Conservation (phyloP, 306 rosid genomes). For the Malus domestica region DNA sequence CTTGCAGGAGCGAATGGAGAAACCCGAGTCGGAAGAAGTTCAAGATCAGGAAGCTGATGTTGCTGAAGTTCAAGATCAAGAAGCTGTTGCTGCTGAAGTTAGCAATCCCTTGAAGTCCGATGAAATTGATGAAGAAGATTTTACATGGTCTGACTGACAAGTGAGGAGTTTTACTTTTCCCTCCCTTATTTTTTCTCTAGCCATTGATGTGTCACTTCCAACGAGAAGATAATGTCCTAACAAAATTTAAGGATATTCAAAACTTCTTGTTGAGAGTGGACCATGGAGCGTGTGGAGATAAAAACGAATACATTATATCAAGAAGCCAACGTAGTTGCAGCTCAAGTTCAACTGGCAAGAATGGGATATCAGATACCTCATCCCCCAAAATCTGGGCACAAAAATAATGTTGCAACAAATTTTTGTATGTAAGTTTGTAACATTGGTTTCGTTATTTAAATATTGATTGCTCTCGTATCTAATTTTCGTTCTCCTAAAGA, state of each 20-base stretch:
- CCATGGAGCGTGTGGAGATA: not conserved
- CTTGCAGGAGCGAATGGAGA: constrained; percentile 43
- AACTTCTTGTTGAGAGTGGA: not conserved
- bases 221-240: not conserved
- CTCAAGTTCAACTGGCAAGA: not conserved
- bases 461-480: not conserved
- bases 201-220: not conserved
- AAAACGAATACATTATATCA: not conserved
- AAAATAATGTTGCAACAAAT: not conserved
- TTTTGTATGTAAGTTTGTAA: not conserved
- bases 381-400: not conserved
- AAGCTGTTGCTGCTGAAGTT: constrained; percentile 26
- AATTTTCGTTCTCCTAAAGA: not conserved
- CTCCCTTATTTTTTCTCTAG: not conserved
- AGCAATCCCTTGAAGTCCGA: constrained; percentile 45
- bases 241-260: not conserved
- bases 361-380: not conserved
- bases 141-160: constrained; percentile 34
- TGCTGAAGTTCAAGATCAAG: constrained; percentile 38
- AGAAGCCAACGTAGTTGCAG: not conserved
- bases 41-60: constrained; percentile 20
- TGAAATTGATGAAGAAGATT: constrained; percentile 33
- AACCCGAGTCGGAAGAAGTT: constrained; percentile 23
- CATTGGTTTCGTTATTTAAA: not conserved
- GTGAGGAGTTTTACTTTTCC: not conserved